Percentiles rank a stretch among this genome's conserved stretches.
phyloP scores from a whole-genome alignment of 2,329 filamentous ascomycete genomes.

The Alternaria longipes region DNA sequence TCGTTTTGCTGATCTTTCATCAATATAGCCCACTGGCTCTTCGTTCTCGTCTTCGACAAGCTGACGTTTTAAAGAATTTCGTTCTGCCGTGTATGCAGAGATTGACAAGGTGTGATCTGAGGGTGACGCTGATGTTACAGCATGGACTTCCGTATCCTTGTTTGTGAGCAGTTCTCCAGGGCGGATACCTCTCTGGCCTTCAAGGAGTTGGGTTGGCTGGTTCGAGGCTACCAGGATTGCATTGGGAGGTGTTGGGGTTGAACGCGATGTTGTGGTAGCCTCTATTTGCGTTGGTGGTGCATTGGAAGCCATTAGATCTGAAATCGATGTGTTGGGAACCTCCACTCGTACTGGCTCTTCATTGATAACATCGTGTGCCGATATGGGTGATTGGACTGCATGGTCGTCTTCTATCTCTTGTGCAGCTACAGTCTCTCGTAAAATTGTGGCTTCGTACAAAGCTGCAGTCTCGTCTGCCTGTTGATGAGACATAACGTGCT shows the following conservation, averaged over 20 bases:
- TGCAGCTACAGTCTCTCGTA: neutral
- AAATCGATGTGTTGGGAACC: neutral
- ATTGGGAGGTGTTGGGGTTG: neutral
- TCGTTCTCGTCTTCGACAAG: neutral
- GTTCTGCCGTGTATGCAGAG: neutral
- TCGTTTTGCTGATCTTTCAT: neutral
- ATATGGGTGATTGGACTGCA: neutral
- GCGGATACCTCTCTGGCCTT: neutral
- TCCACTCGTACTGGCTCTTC: neutral
- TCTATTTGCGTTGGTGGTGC: neutral
- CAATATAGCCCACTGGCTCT: neutral
- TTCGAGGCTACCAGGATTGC: neutral
- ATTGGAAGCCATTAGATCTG: neutral
- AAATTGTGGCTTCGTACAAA: neutral
- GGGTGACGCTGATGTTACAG: neutral
- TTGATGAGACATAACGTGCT: neutral
- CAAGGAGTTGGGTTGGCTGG: neutral
- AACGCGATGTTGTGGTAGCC: neutral
- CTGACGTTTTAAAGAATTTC: neutral
- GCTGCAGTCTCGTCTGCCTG: neutral
- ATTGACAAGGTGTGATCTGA: neutral
- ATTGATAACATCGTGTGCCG: neutral
- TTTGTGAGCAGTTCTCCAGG: neutral
- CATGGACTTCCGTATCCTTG: neutral
- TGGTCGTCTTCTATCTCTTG: neutral